A percentile compares a stretch with the other conserved stretches of the same genome.
Evolutionary conservation across 2,329 filamentous ascomycete genomes (phyloP).

Genomic region (Capronia coronata): DNA sequence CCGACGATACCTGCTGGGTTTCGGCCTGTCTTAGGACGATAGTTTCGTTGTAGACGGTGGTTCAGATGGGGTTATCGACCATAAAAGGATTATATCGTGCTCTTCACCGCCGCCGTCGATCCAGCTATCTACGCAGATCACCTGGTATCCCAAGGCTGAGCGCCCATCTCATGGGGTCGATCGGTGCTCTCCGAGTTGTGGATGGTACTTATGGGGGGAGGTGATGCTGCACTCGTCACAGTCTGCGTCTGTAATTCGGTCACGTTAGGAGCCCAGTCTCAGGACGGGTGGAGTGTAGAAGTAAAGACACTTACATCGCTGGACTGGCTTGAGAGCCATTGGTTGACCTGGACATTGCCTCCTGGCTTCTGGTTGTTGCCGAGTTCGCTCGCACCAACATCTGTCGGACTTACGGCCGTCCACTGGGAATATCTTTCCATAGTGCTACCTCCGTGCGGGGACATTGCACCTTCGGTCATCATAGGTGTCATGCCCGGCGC

Average conservation of each 20-base stretch:
- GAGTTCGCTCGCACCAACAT: conserved; percentile 12
- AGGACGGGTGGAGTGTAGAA: too few relatives aligned
- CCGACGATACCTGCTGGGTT: too few relatives aligned
- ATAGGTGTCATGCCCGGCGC: conserved; percentile 8
- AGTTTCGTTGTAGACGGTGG: too few relatives aligned
- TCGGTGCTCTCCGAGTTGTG: conserved; percentile 11
- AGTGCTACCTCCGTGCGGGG: conserved; percentile 5
- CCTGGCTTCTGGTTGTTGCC: conserved; percentile 8
- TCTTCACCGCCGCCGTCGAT: too few relatives aligned
- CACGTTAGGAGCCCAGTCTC: conserved; percentile 7
- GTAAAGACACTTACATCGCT: conserved; percentile 16
- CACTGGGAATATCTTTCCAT: conserved; percentile 18
- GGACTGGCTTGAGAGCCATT: conserved; percentile 24
- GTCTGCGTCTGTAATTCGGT: conserved; percentile 4
- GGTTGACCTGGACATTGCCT: conserved; percentile 15
- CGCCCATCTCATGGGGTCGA: conserved; percentile 22
- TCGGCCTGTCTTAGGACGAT: too few relatives aligned
- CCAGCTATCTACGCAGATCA: too few relatives aligned
- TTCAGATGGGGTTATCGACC: not conserved
- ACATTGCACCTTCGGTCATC: conserved; percentile 4
- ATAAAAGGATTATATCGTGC: too few relatives aligned
- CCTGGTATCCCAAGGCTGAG: conserved; percentile 16
- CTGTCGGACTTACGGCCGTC: conserved; percentile 21
- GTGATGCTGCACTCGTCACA: conserved; percentile 4
- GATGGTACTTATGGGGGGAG: conserved; percentile 1